Conservation (phyloP, 139 green algal species). For the Tetraselmis chui region DNA sequence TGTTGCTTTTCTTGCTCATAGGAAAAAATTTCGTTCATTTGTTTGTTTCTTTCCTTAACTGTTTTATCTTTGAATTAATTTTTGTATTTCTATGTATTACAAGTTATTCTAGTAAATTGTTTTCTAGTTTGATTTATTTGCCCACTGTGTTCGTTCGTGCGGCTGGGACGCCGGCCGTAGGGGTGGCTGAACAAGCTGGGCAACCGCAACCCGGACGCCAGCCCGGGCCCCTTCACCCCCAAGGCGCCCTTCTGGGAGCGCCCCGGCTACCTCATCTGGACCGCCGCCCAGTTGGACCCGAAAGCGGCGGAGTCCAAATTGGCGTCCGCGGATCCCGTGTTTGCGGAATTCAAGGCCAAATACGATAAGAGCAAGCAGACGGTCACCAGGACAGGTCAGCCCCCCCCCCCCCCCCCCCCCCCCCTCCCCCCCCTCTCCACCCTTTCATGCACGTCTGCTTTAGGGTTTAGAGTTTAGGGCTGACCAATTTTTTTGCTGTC, state of each 20-base stretch:
- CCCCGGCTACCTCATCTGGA: constrained; percentile 53
- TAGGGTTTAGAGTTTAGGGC: too few species aligned
- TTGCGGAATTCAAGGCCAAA: constrained; percentile 42
- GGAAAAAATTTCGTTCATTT: too few species aligned
- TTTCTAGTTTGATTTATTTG: too few species aligned
- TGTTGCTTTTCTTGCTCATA: too few species aligned
- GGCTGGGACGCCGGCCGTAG: constrained; percentile 5
- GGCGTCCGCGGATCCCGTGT: constrained; percentile 19
- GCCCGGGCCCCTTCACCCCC: constrained; percentile 38
- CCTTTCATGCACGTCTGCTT: too few species aligned
- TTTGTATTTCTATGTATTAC: too few species aligned
- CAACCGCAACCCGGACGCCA: constrained; percentile 14
- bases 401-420: neutral
- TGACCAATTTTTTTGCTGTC: neutral
- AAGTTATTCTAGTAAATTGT: too few species aligned
- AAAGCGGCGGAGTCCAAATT: constrained; percentile 17
- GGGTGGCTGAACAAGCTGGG: constrained; percentile 34
- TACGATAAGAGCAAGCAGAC: constrained; percentile 54
- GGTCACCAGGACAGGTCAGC: constrained; percentile 52
- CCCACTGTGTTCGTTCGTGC: too few species aligned
- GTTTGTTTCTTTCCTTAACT: too few species aligned
- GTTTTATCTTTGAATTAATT: too few species aligned
- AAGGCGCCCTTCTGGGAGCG: constrained; percentile 71
- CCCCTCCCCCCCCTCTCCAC: too few species aligned
- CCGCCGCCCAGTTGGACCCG: constrained; percentile 8